phyloP scores from a whole-genome alignment of 1,284 basidiomycete genomes.

The Xanthoconium separans region DNA sequence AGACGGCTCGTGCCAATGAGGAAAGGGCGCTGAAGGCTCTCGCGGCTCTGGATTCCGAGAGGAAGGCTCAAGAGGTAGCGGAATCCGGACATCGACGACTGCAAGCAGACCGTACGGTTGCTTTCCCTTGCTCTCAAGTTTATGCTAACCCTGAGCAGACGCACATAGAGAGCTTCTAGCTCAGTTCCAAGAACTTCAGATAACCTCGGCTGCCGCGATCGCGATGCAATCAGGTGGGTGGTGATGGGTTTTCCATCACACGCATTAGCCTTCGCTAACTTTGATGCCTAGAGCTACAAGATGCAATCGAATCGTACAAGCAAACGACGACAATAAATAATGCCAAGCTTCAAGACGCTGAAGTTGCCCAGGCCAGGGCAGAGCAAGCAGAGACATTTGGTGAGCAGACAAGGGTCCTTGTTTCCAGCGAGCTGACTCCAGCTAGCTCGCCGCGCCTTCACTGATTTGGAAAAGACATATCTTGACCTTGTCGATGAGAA shows the following conservation, averaged over 20 bases:
- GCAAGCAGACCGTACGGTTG: constrained; percentile 55
- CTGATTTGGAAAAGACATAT: constrained; percentile 63
- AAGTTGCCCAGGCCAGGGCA: constrained; percentile 65
- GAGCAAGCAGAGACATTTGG: constrained; percentile 65
- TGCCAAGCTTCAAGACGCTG: constrained; percentile 65
- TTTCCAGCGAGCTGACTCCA: constrained; percentile 8
- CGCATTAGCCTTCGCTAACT: constrained; percentile 3
- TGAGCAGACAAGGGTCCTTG: constrained; percentile 30
- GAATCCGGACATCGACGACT: constrained; percentile 60
- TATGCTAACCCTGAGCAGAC: constrained; percentile 36
- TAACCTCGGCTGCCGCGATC: constrained; percentile 57
- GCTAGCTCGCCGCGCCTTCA: constrained; percentile 54
- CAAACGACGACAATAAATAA: constrained; percentile 61
- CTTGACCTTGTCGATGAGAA: constrained; percentile 53
- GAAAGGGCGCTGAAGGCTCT: constrained; percentile 56
- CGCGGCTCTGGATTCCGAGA: constrained; percentile 63
- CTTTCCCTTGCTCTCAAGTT: neutral
- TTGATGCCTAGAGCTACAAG: constrained; percentile 50
- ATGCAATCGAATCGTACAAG: constrained; percentile 65
- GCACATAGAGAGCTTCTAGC: constrained; percentile 60
- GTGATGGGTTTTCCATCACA: constrained; percentile 7
- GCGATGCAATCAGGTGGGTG: constrained; percentile 61
- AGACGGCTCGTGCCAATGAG: constrained; percentile 57
- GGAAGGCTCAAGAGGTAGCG: constrained; percentile 59
- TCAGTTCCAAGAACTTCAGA: constrained; percentile 66